Evolutionary conservation across 139 green algal genomes (phyloP), one percentile per base, ranked within the genome.

Genomic region (Chlorella sp.): DNA sequence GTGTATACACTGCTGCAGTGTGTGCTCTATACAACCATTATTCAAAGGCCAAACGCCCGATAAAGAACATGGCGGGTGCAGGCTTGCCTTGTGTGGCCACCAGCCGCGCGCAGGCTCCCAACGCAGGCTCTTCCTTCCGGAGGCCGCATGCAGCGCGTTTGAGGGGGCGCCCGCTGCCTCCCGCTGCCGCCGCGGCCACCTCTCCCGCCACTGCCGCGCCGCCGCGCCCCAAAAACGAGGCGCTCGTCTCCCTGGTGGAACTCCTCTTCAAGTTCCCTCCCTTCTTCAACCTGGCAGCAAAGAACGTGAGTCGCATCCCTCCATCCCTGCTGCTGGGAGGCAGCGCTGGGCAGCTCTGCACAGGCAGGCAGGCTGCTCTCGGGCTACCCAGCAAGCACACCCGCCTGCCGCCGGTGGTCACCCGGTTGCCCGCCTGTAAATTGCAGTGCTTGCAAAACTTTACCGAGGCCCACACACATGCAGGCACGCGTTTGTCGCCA

Each of bases 211-310:
- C 48, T 57, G 48, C 48, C 48, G 5, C 64, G 7, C 64, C 64
- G 64, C 64, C 64, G 11, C 64, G 24, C 64, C 85, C 80, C 28
- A 69, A 89, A 66, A 89, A 89, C 40, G 84, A 30, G 37, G 78
- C 96, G 81, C 86, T 97, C 9, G 90, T 94, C 40, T 64, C n/a
- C 1, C 84, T 91, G 0, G 95, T 97, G n/a, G 93, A 96, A 60
- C 89, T 91, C 7, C 90, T 97, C 11, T 96, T 97, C 88, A 92
- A 82, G 15, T 94, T 97, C 83, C 94, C 90, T n/a, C 95, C 95
- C 11, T 86, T 97, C 42, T 97, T 95, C 75, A 77, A 90, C 19
- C 48, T 90, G 24, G 95, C 95, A 19, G 89, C 91, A 0, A 91
- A 92, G 57, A 92, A 93, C 18, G 94, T 95, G 34, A 42, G 66